Percentiles rank a stretch among this genome's conserved stretches.
These are phyloP conservation scores for Xerocomus spinulosus DNA, from an alignment of 768 basidiomycete genomes.

Conservation along the genomic window DNA sequence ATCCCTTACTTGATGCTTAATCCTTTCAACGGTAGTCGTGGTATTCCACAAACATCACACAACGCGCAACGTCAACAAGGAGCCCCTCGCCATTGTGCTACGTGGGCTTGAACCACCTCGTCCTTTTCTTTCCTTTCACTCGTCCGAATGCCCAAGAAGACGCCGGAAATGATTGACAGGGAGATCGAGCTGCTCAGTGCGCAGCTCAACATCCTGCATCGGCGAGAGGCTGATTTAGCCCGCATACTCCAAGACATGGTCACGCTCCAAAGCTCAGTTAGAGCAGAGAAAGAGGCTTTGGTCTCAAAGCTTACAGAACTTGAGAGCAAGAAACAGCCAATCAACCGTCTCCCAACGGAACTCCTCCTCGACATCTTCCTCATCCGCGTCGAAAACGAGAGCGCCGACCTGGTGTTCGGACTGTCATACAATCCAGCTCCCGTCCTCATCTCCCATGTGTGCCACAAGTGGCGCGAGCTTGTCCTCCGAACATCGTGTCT, in stretches of 20 bases:
- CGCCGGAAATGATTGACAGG: slow-evolving; percentile 28
- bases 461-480: slow-evolving; percentile 45
- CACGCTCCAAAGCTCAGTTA: slow-evolving; percentile 34
- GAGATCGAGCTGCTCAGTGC: slow-evolving; percentile 37
- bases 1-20: too few relatives aligned
- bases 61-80: background rate
- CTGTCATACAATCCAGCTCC: slow-evolving; percentile 32
- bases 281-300: slow-evolving; percentile 31
- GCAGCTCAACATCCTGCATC: slow-evolving; percentile 34
- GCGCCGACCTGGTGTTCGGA: slow-evolving; percentile 19
- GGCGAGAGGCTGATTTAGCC: slow-evolving; percentile 39
- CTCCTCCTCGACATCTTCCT: slow-evolving; percentile 44
- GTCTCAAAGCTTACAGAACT: slow-evolving; percentile 31
- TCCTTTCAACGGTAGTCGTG: too few relatives aligned
- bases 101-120: background rate
- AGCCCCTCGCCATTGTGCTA: background rate
- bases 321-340: slow-evolving; percentile 40
- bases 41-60: background rate
- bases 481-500: slow-evolving; percentile 40
- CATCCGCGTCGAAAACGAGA: slow-evolving; percentile 24
- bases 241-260: slow-evolving; percentile 39
- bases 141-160: slow-evolving; percentile 18
- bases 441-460: slow-evolving; percentile 45
- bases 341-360: slow-evolving; percentile 50
- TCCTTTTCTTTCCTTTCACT: background rate